Base-by-base conservation (phyloP, 1,139 yeast species). In the Pichia sp. region DNA sequence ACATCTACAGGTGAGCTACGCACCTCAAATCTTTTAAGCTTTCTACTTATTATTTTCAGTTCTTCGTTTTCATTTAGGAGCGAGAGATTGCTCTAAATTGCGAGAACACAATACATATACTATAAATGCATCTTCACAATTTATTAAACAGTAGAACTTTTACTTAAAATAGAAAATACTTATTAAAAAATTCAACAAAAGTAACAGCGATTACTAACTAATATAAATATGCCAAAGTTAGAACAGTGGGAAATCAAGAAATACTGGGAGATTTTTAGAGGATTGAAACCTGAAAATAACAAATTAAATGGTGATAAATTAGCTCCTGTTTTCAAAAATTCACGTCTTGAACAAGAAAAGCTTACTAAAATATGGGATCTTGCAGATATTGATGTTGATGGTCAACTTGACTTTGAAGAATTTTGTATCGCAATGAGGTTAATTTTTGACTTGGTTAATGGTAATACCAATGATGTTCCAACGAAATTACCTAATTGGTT, bases 361-460 rank as follows among this genome's bases (percentile, higher is more conserved):
- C 73, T 94, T 56, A 82, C 87, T 42, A 76, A 80, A 64, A 81
- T 94, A 40, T 92, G 98, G 98, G 88, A 86, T 58, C 69, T 92
- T 42, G 84, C 96, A 18, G 99, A 92, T 65, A 88, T 92, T 48
- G 98, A 92, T 66, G 78, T 79, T 50, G 98, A 92, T 66, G 97
- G 96, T 27, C 74, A 75, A 58, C 75, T 92, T 58, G 99, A 94
- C 66, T 92, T 92, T 65, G 99, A 92, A 66, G 98, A 92, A 69
- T 92, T 92, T 66, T 92, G 97, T 65, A 88, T 92, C 54, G 92
- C 97, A 49, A 94, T 92, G 98, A 76, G 97, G 56, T 75, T 92
- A 53, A 86, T 90, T 44, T 94, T 89, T 65, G 98, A 92, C 66
- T 68, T 85, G 61, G 92, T 92, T 45, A 89, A 90, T 66, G 89